Conservation (phyloP, 208 protist species). For the Wallacemonas sp. region DNA sequence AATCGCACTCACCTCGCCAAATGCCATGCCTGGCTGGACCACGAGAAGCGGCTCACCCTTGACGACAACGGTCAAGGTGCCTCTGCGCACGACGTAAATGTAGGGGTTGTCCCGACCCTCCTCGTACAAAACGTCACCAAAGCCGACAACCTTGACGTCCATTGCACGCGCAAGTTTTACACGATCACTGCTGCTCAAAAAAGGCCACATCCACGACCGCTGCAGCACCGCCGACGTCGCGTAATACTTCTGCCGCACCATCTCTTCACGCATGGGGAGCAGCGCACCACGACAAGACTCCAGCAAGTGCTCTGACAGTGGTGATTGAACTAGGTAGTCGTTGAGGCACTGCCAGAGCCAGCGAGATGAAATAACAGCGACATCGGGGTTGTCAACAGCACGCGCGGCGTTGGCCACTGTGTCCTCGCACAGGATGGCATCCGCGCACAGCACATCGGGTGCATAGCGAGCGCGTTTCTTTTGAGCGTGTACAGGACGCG, state of each 20-base stretch:
- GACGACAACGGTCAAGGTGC: slow-evolving; percentile 57
- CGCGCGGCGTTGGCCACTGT: slow-evolving; percentile 40
- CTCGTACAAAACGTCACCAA: slow-evolving; percentile 73
- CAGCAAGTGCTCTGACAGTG: slow-evolving; percentile 35
- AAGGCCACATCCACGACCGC: slow-evolving; percentile 87
- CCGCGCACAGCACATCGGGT: slow-evolving; percentile 60
- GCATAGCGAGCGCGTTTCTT: slow-evolving; percentile 36
- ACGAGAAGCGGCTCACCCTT: slow-evolving; percentile 65
- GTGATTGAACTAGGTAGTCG: slow-evolving; percentile 37
- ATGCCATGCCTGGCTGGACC: slow-evolving; percentile 61
- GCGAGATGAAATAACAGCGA: slow-evolving; percentile 75
- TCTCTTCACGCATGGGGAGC: slow-evolving; percentile 57
- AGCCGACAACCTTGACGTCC: slow-evolving; percentile 63
- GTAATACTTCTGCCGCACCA: slow-evolving; percentile 65
- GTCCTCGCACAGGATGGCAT: slow-evolving; percentile 83
- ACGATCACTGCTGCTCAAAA: slow-evolving; percentile 69
- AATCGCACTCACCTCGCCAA: slow-evolving; percentile 82
- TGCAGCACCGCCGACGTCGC: slow-evolving; percentile 70
- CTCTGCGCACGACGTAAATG: slow-evolving; percentile 84
- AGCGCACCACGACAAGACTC: slow-evolving; percentile 52
- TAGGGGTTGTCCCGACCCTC: slow-evolving; percentile 68
- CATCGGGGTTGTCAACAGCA: slow-evolving; percentile 55
- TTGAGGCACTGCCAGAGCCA: slow-evolving; percentile 83
- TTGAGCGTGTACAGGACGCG: slow-evolving; percentile 40
- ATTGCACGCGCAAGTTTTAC: slow-evolving; percentile 74